Conservation (phyloP, 352 stramenopile species). For the Phytophthora nicotianae region DNA sequence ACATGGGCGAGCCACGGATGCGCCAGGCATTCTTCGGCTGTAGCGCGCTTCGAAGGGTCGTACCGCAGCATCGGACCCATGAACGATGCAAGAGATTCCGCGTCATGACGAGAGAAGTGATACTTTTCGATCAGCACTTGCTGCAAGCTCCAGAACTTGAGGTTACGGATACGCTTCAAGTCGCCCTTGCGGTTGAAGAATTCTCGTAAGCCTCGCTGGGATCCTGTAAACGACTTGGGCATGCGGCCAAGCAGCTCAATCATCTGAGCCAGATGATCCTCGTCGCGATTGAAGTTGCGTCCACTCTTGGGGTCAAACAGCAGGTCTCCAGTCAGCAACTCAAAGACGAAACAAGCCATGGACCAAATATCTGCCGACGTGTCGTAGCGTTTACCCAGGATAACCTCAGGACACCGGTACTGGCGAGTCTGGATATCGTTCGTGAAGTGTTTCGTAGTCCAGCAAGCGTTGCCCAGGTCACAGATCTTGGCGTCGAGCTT, state of each 20-base stretch:
- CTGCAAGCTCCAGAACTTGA: constrained; percentile 98
- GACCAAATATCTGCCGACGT: constrained; percentile 99
- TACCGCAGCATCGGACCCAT: constrained; percentile 94
- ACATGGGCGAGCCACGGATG: constrained; percentile 92
- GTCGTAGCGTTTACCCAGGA: constrained; percentile 97
- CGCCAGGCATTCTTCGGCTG: constrained; percentile 92
- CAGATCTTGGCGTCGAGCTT: constrained; percentile 90
- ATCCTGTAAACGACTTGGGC: constrained; percentile 91
- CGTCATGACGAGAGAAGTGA: constrained; percentile 88
- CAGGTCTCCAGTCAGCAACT: constrained; percentile 99
- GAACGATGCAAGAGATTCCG: constrained; percentile 92
- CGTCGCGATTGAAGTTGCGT: constrained; percentile 84
- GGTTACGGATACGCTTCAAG: constrained; percentile 97
- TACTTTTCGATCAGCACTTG: constrained; percentile 98
- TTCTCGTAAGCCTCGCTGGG: constrained; percentile 86
- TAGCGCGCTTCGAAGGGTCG: constrained; percentile 87
- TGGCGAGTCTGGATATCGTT: constrained; percentile 99
- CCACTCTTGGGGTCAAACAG: constrained; percentile 98
- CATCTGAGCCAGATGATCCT: constrained; percentile 99
- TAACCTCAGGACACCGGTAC: constrained; percentile 98
- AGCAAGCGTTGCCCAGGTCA: constrained; percentile 99
- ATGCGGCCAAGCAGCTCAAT: constrained; percentile 98
- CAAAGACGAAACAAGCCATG: constrained; percentile 99
- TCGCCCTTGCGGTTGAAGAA: constrained; percentile 98
- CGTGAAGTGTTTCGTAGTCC: constrained; percentile 99